Evolutionary conservation across 2,329 filamentous ascomycete species (phyloP), one percentile per base, ranked within the genome.

Genomic region (Trichoderma endophyticum): DNA sequence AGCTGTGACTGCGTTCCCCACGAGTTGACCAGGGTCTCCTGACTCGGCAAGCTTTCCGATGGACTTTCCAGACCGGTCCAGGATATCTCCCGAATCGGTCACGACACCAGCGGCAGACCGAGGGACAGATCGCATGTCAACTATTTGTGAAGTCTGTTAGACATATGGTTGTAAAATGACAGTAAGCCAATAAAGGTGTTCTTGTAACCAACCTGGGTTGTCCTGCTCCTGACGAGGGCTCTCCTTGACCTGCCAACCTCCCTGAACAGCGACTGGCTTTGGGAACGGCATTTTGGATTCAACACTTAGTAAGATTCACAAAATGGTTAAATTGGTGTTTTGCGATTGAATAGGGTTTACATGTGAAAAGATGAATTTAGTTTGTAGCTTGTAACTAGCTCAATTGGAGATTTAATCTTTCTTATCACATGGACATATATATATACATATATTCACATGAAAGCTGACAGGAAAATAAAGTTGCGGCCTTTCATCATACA

Each of bases 31-130:
- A 34, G 82, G 75, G 57, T 85, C 81, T 64, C 78, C 73, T 26
- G 82, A 80, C 56, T 83, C 81, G 66, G 79, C 78, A 71, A 86
- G 78, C 73, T 78, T 83, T 69, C 84, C 84, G 56, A 86, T 76
- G 9, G 78, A 79, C 66, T 84, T 84, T 66, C 83, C 84, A 12
- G 82, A 76, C 12, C 82, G 78, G 71, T 86, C 83, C 48, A 86
- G 77, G 21, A 86, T 82, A 18, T 85, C 83, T 18, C 85, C 84
- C 26, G 78, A 75, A 72, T 84, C 82, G 76, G 82, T 83, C 66
- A 86, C 84, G 63, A 82, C 79, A 43, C 83, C 81, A 21, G 81
- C 82, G 60, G 80, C 80, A 14, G 84, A 82, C 66, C 81, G 77
- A 34, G 81, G 81, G 56, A 81, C 75, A 59, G 76, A 77, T 28